Evolutionary conservation across 352 stramenopile species (phyloP), one percentile per base, ranked within the genome.

Genomic region (Phytophthora tentaculata): DNA sequence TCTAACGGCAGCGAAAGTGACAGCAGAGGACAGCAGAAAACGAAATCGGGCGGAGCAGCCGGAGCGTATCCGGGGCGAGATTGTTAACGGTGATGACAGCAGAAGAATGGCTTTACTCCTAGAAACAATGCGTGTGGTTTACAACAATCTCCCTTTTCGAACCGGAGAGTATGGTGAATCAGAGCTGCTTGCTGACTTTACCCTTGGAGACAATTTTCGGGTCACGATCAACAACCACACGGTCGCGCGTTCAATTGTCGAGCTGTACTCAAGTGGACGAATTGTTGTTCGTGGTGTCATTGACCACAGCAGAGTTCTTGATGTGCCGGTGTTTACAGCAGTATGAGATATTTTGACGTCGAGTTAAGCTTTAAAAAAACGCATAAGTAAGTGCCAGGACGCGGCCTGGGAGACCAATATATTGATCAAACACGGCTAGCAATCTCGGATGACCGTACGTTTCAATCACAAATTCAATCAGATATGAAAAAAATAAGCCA

Each of bases 181-280:
- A 0, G 45, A 52, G 19, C 8, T 52, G 17, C 45, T 52, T 32
- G 45, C 45, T 1, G 45, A 52, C 22, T 32, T 52, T 2, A 5
- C 6, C 0, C 7, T 52, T 5, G 8, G 8, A 29, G 45, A 52
- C 20, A 20, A 32, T n/a, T 52, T 32, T 52, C 45, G 45, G 19
- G 45, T n/a, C 7, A 52, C 45, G 17, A 52, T 52, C 7, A 52
- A 52, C 16, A 29, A n/a, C 20, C 45, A n/a, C 4, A 52, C 45
- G n/a, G 22, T 52, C 0, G 19, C 45, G 20, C 19, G 45, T 0
- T 8, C 22, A 32, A 52, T 52, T 29, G 19, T 10, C 6, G 45
- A 52, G 20, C 22, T 52, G 7, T 52, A 52, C 8, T 8, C 2
- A 32, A 52, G 20, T 32, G 9, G 20, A n/a, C 13, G 19, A 50